These are phyloP conservation scores for Pleurotus giganteus DNA, from an alignment of 768 basidiomycete genomes.

Conservation along the genomic window DNA sequence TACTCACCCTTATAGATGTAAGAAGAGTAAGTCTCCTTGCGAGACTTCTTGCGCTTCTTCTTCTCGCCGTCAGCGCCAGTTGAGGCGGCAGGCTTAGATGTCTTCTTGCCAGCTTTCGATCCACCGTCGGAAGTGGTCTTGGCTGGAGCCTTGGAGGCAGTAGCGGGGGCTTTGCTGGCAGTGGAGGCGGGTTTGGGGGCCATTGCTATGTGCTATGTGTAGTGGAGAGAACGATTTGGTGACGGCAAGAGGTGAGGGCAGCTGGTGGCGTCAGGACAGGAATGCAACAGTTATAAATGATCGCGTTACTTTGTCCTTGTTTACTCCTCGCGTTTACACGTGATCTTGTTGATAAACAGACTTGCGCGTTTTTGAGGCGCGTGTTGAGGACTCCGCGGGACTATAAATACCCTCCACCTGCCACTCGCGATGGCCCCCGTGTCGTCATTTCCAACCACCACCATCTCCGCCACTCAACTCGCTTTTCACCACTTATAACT, in stretches of 20 bases:
- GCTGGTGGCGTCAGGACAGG: constrained; percentile 34
- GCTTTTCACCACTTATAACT: constrained; percentile 10
- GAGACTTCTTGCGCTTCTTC: constrained; percentile 84
- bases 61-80: constrained; percentile 69
- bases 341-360: constrained; percentile 31
- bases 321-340: constrained; percentile 36
- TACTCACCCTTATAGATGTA: constrained; percentile 90
- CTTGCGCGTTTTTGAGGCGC: neutral
- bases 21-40: constrained; percentile 92
- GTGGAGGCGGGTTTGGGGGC: constrained; percentile 80
- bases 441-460: constrained; percentile 6
- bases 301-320: constrained; percentile 47
- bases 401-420: constrained; percentile 26
- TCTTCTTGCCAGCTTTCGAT: constrained; percentile 79
- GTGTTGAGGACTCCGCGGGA: neutral
- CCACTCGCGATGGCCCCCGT: neutral
- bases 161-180: constrained; percentile 76
- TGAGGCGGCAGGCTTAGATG: constrained; percentile 35
- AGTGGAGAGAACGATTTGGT: constrained; percentile 11
- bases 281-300: constrained; percentile 37
- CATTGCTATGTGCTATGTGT: constrained; percentile 43
- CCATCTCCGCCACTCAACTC: constrained; percentile 12
- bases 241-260: constrained; percentile 11
- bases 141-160: constrained; percentile 67
- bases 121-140: constrained; percentile 51